Evolutionary conservation across 2,329 filamentous ascomycete genomes (phyloP), one percentile per base, ranked within the genome.

Genomic region (Rutstroemia sp.): DNA sequence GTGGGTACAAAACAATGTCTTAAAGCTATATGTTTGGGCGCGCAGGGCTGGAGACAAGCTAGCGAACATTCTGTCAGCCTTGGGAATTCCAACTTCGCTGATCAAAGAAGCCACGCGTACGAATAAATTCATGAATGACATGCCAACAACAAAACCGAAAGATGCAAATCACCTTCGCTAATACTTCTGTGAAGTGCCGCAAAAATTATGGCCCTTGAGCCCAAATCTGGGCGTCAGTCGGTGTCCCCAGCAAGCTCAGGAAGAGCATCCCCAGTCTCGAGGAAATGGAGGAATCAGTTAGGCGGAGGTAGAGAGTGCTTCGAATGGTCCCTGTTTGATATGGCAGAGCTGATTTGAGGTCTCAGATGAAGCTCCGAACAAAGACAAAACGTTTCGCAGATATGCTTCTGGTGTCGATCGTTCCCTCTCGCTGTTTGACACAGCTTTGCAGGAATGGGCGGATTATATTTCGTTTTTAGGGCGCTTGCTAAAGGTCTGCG

Each of bases 401-500:
- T 99, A 97, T 82, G 90, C 91, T 46, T 83, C 86, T 49, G 88
- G 84, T 57, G 86, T 99, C 63, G 92, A 97, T 68, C 84, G 91
- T 71, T 88, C 91, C 36, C 79, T 99, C 60, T 82, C 88, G 47
- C 79, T 96, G 36, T 99, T 96, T 75, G 94, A 99, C 70, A 92
- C 89, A 16, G 85, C 90, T 30, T 78, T 96, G 64, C 91, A 97
- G 73, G 94, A 99, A 83, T 99, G 94, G 94, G 94, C 95, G 49
- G 94, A 99, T 74, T 99, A 99, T 70, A 99, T 99, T 67, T 96
- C 92, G 17, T 99, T 97, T 70, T 76, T 99, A 56, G 95, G 89
- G 69, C 84, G 90, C 60, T 78, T 99, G 49, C 78, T 96, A 60
- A 97, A 96, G 83, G 89, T 92, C 70, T 64, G 68, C 62, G 60